phyloP scores from a whole-genome alignment of 805 yeast species.

The Pichia membranifaciens region DNA sequence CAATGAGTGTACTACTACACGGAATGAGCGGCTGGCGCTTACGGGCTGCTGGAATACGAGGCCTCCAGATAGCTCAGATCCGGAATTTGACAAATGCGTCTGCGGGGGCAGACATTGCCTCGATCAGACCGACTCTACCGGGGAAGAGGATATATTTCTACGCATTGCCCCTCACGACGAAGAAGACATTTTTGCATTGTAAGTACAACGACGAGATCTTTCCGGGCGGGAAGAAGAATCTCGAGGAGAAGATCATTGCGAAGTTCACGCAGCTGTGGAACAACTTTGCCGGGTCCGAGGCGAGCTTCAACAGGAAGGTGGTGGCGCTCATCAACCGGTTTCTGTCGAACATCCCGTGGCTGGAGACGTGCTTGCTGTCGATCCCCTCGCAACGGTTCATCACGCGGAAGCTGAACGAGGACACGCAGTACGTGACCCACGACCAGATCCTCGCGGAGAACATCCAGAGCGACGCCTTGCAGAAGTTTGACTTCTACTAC shows the following conservation, averaged over 20 bases:
- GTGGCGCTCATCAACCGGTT: constrained; percentile 48
- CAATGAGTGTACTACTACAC: too few species aligned
- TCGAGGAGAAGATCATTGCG: constrained; percentile 38
- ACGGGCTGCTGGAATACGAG: neutral
- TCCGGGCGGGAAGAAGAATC: constrained; percentile 27
- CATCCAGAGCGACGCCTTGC: constrained; percentile 25
- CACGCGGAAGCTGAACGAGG: constrained; percentile 41
- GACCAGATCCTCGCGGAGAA: constrained; percentile 13
- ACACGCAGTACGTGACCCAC: constrained; percentile 9
- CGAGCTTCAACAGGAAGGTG: constrained; percentile 51
- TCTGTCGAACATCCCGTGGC: constrained; percentile 66
- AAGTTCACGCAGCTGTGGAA: constrained; percentile 60
- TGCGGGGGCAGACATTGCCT: too few species aligned
- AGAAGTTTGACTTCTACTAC: constrained; percentile 42
- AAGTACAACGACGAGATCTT: constrained; percentile 42
- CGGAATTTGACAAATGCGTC: neutral
- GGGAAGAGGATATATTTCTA: constrained; percentile 45
- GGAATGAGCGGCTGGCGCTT: neutral
- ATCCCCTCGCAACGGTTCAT: constrained; percentile 66
- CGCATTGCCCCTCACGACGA: constrained; percentile 65
- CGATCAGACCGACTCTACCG: neutral
- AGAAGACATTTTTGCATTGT: constrained; percentile 60
- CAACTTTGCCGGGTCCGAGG: constrained; percentile 49
- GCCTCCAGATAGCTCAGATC: neutral
- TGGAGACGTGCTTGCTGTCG: constrained; percentile 67